phyloP scores from a whole-genome alignment of 208 protist genomes.

The Acanthamoeba rhysodes region DNA sequence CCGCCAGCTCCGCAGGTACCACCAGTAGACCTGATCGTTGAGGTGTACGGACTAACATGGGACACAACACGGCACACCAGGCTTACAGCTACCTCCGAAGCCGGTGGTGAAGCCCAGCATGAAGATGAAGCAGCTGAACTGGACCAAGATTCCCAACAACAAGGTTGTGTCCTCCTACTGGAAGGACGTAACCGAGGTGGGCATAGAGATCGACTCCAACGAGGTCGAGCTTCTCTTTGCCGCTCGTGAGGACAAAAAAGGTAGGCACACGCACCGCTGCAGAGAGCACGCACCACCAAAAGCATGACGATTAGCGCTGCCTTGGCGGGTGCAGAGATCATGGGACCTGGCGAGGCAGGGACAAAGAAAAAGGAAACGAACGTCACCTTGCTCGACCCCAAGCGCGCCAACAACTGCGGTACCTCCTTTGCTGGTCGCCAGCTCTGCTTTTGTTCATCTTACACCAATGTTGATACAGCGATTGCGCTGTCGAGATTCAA shows the following conservation, averaged over 20 bases:
- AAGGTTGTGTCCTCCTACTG: conserved; percentile 33
- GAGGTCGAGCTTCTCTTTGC: conserved; percentile 4
- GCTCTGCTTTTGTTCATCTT: too few relatives aligned
- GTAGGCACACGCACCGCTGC: background rate
- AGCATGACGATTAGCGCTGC: too few relatives aligned
- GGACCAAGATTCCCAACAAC: conserved; percentile 55
- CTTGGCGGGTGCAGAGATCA: background rate
- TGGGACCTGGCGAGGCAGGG: background rate
- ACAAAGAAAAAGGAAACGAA: background rate
- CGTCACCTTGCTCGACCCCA: conserved; percentile 5
- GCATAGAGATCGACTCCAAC: background rate
- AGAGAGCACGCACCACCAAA: too few relatives aligned
- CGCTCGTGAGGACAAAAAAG: conserved; percentile 12
- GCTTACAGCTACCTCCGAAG: background rate
- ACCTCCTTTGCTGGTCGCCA: background rate
- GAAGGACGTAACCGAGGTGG: conserved; percentile 11
- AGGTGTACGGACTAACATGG: background rate
- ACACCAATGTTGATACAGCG: background rate
- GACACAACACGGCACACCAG: background rate
- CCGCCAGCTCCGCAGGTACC: background rate
- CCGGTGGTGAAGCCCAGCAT: conserved; percentile 30
- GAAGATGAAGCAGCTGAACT: conserved; percentile 64
- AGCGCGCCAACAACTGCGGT: conserved; percentile 62
- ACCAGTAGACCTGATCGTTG: background rate
- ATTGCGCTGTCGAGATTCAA: conserved; percentile 35